A percentile compares a stretch with the other conserved stretches of the same genome.
These are phyloP conservation scores for Wickerhamomyces ciferrii DNA, from an alignment of 805 yeast genomes.

Conservation along the genomic window DNA sequence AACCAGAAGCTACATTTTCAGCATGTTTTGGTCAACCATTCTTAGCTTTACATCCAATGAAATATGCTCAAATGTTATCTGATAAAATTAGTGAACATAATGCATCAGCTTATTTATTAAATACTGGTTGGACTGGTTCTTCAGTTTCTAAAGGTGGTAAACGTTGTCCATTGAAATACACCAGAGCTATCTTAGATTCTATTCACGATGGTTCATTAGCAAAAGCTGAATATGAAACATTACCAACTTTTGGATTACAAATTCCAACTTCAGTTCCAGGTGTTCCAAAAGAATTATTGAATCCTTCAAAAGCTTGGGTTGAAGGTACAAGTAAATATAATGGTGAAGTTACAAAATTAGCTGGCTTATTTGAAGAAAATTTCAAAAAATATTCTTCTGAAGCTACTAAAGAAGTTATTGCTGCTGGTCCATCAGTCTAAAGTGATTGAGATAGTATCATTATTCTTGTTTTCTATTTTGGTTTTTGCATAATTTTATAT, in stretches of 20 bases:
- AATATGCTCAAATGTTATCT: slow-evolving; percentile 92
- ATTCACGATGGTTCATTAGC: slow-evolving; percentile 88
- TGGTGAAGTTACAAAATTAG: slow-evolving; percentile 60
- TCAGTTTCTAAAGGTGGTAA: slow-evolving; percentile 91
- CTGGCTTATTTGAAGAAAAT: slow-evolving; percentile 76
- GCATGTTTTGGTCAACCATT: slow-evolving; percentile 99
- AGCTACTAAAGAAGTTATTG: slow-evolving; percentile 80
- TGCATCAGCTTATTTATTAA: slow-evolving; percentile 92
- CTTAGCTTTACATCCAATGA: slow-evolving; percentile 97
- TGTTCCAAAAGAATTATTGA: slow-evolving; percentile 80
- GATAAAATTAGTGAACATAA: slow-evolving; percentile 86
- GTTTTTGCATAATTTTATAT: background rate
- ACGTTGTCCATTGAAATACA: slow-evolving; percentile 96
- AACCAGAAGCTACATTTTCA: slow-evolving; percentile 96
- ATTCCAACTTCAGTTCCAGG: slow-evolving; percentile 73
- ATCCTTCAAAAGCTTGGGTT: slow-evolving; percentile 82
- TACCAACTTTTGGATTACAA: slow-evolving; percentile 81
- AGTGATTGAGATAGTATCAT: too few relatives aligned
- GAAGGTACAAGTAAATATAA: slow-evolving; percentile 48
- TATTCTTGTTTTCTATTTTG: background rate
- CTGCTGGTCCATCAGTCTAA: slow-evolving; percentile 75
- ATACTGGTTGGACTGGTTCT: slow-evolving; percentile 98
- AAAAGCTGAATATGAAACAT: slow-evolving; percentile 74
- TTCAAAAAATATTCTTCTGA: slow-evolving; percentile 78
- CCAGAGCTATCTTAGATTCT: slow-evolving; percentile 92